A percentile compares a stretch with the other conserved stretches of the same genome.
Conservation (phyloP, 2,329 filamentous ascomycete genomes). For the Plectosphaerella sp. region DNA sequence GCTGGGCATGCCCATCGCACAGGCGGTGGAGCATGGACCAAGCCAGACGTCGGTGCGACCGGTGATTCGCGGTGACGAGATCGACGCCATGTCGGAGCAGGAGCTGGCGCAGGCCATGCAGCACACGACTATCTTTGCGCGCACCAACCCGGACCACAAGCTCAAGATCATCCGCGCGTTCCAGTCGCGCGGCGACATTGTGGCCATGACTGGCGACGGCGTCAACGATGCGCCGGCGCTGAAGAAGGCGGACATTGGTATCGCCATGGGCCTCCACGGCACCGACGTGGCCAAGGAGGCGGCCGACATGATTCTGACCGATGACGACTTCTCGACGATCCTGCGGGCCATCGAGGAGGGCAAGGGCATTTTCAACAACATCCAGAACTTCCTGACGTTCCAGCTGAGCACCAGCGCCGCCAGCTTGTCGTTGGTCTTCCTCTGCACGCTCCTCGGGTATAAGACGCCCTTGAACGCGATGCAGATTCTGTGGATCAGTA, state of each 20-base stretch:
- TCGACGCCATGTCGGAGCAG: conserved; percentile 86
- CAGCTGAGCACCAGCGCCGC: conserved; percentile 96
- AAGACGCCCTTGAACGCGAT: conserved; percentile 96
- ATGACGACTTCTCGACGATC: conserved; percentile 89
- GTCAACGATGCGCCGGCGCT: conserved; percentile 96
- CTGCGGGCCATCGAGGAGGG: conserved; percentile 95
- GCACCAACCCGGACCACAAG: conserved; percentile 96
- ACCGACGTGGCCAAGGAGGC: conserved; percentile 97
- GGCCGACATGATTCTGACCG: conserved; percentile 87
- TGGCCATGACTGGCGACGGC: conserved; percentile 97
- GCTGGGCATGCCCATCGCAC: conserved; percentile 82
- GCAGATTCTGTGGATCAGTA: conserved; percentile 99
- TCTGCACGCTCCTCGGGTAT: conserved; percentile 90
- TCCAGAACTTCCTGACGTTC: conserved; percentile 98
- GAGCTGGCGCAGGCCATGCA: conserved; percentile 82
- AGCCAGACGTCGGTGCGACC: conserved; percentile 59
- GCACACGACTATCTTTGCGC: conserved; percentile 89
- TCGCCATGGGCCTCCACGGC: conserved; percentile 91
- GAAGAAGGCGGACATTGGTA: conserved; percentile 96
- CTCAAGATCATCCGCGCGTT: conserved; percentile 92
- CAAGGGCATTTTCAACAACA: conserved; percentile 99
- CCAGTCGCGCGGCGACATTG: conserved; percentile 89
- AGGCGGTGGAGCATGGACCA: conserved; percentile 43
- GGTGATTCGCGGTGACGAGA: conserved; percentile 82
- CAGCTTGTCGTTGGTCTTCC: conserved; percentile 81